Conservation (phyloP, 306 rosid genomes). For the Oxytropis ochrocephala region DNA sequence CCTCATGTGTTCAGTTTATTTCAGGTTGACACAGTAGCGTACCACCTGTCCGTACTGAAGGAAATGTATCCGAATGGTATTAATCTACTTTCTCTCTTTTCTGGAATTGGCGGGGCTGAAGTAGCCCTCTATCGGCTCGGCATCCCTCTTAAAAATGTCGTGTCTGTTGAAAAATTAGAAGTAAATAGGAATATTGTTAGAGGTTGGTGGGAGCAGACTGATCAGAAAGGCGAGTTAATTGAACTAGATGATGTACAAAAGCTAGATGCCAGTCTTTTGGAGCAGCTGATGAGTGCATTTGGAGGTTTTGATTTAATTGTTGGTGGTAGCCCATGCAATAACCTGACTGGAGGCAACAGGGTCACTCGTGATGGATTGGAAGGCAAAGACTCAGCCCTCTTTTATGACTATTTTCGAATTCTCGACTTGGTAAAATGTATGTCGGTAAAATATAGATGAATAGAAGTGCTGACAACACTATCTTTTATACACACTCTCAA, state of each 20-base stretch:
- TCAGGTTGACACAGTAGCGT: constrained; percentile 96
- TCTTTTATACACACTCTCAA: no score
- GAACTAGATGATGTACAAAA: constrained; percentile 61
- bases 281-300: constrained; percentile 40
- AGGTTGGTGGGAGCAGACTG: constrained; percentile 99
- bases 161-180: constrained; percentile 53
- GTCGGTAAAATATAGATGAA: constrained; percentile 23
- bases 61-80: constrained; percentile 73
- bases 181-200: constrained; percentile 40
- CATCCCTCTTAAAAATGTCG: constrained; percentile 65
- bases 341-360: constrained; percentile 89
- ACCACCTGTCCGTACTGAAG: constrained; percentile 79
- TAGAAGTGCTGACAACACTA: neutral
- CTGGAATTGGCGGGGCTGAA: constrained; percentile 96
- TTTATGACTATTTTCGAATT: constrained; percentile 61
- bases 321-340: constrained; percentile 34
- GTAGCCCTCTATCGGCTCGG: constrained; percentile 94
- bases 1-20: constrained; percentile 17
- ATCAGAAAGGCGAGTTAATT: constrained; percentile 62
- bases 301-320: constrained; percentile 80
- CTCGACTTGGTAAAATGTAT: constrained; percentile 64
- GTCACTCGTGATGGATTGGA: constrained; percentile 75
- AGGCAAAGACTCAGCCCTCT: constrained; percentile 77
- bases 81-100: constrained; percentile 86
- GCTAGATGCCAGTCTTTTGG: constrained; percentile 48